Evolutionary conservation across 257 asterid genomes (phyloP), one percentile per base, ranked within the genome.

Genomic region (Linaria vulgaris): DNA sequence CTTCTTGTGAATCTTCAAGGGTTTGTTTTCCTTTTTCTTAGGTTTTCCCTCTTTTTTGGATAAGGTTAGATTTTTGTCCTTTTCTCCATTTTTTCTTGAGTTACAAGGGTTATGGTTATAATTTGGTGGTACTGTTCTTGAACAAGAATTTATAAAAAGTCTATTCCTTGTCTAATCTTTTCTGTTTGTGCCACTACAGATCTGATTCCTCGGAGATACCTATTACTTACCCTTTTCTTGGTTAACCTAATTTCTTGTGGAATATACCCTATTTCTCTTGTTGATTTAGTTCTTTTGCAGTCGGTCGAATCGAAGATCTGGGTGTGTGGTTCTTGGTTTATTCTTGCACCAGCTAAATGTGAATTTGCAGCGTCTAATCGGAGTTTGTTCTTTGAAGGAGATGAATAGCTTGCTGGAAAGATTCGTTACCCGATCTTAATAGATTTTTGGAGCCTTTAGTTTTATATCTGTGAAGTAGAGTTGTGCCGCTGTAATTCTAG

Each of bases 401-500:
- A 63, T 20, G 25, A 47, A 19, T 53, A n/a, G 56, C 6, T 2
- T 6, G 38, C 41, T 15, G 22, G 24, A 21, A 72, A 59, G 45
- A 53, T 30, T 12, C 5, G 56, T 25, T 9, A 27, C 14, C 22
- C 63, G 27, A 41, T 55, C 44, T 56, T 48, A 12, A 23, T 58
- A 68, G 34, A 27, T 27, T 27, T 19, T 13, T 51, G 3, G 9
- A 64, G 47, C 47, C 63, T 30, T 45, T 24, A 37, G 14, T 4
- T 56, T 56, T n/a, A n/a, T n/a, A n/a, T n/a, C 79, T 6, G 63
- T 77, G 17, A 13, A 17, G 0, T 49, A n/a, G 38, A 53, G 22
- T 64, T 69, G 90, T 9, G 69, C 31, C 66, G 76, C 48, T 67
- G 86, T 0, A 85, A 75, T 70, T 91, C n/a, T n/a, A n/a, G n/a